Evolutionary conservation across 345 rosid species (phyloP), one percentile per base, ranked within the genome.

Genomic region (Lepidium sativum): DNA sequence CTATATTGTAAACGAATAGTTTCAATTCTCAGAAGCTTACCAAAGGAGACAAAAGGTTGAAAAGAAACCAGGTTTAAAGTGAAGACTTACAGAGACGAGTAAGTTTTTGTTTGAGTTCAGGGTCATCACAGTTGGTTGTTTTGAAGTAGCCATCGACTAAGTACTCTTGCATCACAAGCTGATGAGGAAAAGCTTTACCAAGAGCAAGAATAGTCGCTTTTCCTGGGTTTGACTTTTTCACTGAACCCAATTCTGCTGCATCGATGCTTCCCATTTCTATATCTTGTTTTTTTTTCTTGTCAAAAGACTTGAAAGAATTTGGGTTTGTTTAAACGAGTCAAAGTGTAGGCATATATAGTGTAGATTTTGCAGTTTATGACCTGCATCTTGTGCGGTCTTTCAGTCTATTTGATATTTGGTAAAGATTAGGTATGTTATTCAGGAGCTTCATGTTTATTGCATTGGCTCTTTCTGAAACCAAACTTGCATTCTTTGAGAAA

Each of bases 171-270:
- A 91, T 86, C 39, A 91, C 92, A 29, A 94, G 96, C 82, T 94
- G 99, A 74, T 82, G 81, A 61, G 96, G 98, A 61, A 92, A 87
- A 60, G 97, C 98, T 80, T 92, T 92, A 47, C 96, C 96, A 0
- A 87, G 68, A 45, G 97, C 98, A n/a, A 90, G 95, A 67, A 92
- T 86, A 15, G 95, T 80, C 2, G 98, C 98, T 78, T 86, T 91
- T 6, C 96, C 85, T 1, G 76, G 77, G 34, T 13, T 80, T 29
- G 80, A 73, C 63, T 55, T 75, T 65, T 69, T 80, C 54, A 67
- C 16, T 14, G 56, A 54, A 55, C 75, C 58, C 75, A 67, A 71
- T 33, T 40, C 72, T 14, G 63, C 63, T 10, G 48, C 57, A 48
- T 57, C 80, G 64, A 75, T 83, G 58, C 74, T 80, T 53, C 83